These are phyloP conservation scores for Pestalotiopsis sp. DNA, from an alignment of 2,329 filamentous ascomycete species.

Conservation along the genomic window DNA sequence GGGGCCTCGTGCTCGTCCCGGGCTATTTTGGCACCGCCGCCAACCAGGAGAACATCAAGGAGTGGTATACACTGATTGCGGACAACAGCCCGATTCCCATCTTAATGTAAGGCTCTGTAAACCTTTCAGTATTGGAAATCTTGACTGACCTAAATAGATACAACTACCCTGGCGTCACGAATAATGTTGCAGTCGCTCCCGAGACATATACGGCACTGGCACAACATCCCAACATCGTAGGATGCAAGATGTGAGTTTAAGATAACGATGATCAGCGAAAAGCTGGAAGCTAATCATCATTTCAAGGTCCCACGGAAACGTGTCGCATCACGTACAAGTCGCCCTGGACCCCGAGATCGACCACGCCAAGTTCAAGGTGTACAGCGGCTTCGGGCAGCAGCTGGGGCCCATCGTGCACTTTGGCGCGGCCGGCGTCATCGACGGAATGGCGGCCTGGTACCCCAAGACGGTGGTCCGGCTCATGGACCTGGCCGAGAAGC, in stretches of 20 bases:
- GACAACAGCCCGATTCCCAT: constrained; percentile 62
- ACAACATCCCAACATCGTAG: constrained; percentile 66
- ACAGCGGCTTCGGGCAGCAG: constrained; percentile 67
- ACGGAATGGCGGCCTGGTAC: constrained; percentile 67
- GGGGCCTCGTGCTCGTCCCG: constrained; percentile 65
- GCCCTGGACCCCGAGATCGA: constrained; percentile 63
- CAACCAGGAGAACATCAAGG: constrained; percentile 59
- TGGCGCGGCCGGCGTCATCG: constrained; percentile 67
- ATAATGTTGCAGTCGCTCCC: constrained; percentile 61
- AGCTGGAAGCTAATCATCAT: neutral
- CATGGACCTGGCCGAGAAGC: constrained; percentile 47
- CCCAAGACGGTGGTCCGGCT: constrained; percentile 63
- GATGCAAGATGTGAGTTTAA: constrained; percentile 57
- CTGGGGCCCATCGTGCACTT: constrained; percentile 65
- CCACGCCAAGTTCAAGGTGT: constrained; percentile 63
- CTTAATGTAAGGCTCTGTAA: constrained; percentile 50
- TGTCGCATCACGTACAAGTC: constrained; percentile 66
- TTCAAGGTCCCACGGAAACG: constrained; percentile 56
- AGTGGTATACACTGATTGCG: constrained; percentile 65
- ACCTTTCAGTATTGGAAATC: neutral
- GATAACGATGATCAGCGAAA: neutral
- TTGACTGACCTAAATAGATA: constrained; percentile 35
- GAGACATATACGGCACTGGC: constrained; percentile 61
- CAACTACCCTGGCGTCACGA: constrained; percentile 67
- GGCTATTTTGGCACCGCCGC: constrained; percentile 66